These are phyloP conservation scores for Brasenia schreberi DNA, from an alignment of 164 flowering plant species.

Conservation along the genomic window DNA sequence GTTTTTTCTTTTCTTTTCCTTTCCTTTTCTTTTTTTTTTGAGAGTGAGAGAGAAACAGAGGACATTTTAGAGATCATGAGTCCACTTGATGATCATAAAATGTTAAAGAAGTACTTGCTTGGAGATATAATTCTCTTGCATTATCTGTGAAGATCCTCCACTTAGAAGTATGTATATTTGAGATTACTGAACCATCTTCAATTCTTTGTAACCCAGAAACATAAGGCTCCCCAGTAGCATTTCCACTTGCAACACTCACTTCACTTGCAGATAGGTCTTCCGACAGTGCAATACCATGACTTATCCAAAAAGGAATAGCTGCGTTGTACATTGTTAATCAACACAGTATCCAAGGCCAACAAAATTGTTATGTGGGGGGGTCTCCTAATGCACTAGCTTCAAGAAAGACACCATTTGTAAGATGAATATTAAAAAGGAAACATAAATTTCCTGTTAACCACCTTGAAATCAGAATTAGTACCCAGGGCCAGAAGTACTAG, in stretches of 20 bases:
- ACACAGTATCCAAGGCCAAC: background rate
- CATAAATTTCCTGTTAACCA: background rate
- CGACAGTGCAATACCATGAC: constrained; percentile 32
- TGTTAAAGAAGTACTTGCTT: constrained; percentile 25
- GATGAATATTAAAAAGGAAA: background rate
- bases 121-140: constrained; percentile 54
- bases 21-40: no score
- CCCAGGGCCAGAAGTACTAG: background rate
- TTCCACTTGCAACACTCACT: constrained; percentile 11
- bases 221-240: constrained; percentile 20
- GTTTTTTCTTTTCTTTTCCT: no score
- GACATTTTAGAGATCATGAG: background rate
- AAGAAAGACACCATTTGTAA: background rate
- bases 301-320: constrained; percentile 44
- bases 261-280: constrained; percentile 34
- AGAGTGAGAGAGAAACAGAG: no score
- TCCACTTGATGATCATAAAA: no score
- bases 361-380: background rate
- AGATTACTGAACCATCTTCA: constrained; percentile 78
- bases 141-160: constrained; percentile 86
- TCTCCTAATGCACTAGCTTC: background rate
- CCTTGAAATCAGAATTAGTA: no score
- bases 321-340: constrained; percentile 4
- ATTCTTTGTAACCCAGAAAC: constrained; percentile 33
- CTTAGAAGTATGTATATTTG: constrained; percentile 78